These are phyloP conservation scores for Alternaria angustiovoidea DNA, from an alignment of 2,329 filamentous ascomycete genomes.

Conservation along the genomic window DNA sequence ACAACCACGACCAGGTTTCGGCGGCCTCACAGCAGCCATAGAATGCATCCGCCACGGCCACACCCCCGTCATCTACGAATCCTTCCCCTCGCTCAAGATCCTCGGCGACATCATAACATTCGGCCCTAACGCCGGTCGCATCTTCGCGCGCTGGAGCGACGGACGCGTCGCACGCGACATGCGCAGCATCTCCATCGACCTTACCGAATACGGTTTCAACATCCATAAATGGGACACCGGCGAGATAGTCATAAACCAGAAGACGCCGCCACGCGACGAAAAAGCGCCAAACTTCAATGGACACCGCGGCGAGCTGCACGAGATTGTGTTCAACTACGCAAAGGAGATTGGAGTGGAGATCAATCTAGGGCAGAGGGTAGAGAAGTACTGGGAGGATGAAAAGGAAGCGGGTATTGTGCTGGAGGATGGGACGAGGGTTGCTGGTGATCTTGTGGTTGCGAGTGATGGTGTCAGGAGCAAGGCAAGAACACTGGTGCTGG, in stretches of 20 bases:
- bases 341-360: slow-evolving; percentile 64
- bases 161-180: slow-evolving; percentile 59
- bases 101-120: slow-evolving; percentile 71
- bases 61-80: slow-evolving; percentile 65
- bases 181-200: slow-evolving; percentile 61
- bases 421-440: slow-evolving; percentile 57
- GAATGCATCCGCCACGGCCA: slow-evolving; percentile 70
- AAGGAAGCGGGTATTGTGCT: slow-evolving; percentile 61
- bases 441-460: slow-evolving; percentile 60
- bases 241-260: slow-evolving; percentile 67
- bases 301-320: slow-evolving; percentile 67
- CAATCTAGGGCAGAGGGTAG: slow-evolving; percentile 60
- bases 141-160: slow-evolving; percentile 66
- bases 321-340: slow-evolving; percentile 66
- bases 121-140: slow-evolving; percentile 67
- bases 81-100: slow-evolving; percentile 64
- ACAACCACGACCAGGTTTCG: slow-evolving; percentile 59
- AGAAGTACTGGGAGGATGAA: slow-evolving; percentile 64
- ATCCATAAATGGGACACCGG: slow-evolving; percentile 68
- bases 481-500: slow-evolving; percentile 61
- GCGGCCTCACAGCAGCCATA: slow-evolving; percentile 68
- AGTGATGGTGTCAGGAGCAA: slow-evolving; percentile 63
- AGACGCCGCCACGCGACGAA: slow-evolving; percentile 53
- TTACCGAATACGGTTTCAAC: slow-evolving; percentile 64
- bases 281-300: slow-evolving; percentile 67